Evolutionary conservation across 2,329 filamentous ascomycete species (phyloP).

Genomic region (Pseudogymnoascus sp.): DNA sequence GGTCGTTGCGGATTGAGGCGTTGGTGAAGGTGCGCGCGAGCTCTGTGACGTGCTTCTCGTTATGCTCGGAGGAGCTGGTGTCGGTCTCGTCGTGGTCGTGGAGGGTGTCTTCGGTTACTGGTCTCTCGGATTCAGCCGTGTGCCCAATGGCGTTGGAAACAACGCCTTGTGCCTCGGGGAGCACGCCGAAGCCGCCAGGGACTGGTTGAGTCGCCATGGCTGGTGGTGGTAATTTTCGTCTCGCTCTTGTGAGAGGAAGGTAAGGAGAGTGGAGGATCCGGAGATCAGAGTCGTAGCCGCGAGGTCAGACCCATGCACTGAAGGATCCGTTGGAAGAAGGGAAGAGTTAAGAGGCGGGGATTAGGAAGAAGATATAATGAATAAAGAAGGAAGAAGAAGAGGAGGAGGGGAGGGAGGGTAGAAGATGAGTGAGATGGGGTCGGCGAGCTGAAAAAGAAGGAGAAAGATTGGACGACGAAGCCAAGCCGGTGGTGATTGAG

Average conservation of each 20-base stretch:
- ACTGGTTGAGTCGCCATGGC: constrained; percentile 3
- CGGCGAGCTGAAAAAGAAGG: constrained; percentile 7
- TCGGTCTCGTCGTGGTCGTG: neutral
- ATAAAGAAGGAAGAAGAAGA: neutral
- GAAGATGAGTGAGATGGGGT: neutral
- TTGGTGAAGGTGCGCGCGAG: constrained; percentile 23
- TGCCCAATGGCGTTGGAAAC: neutral
- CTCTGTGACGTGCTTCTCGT: constrained; percentile 16
- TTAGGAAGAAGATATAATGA: constrained; percentile 4
- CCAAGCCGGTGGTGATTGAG: constrained; percentile 1
- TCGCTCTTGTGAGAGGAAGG: constrained; percentile 3
- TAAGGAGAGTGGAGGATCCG: constrained; percentile 5
- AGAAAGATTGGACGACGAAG: constrained; percentile 5
- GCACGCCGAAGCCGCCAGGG: constrained; percentile 1
- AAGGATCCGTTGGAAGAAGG: neutral
- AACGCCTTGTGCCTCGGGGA: neutral
- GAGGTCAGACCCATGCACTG: neutral
- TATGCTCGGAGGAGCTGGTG: neutral
- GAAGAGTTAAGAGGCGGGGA: neutral
- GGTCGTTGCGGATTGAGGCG: constrained; percentile 18
- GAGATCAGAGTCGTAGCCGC: neutral
- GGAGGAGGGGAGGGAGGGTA: neutral
- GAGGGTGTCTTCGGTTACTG: neutral
- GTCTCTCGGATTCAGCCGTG: neutral
- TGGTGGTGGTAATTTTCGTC: neutral